These are phyloP conservation scores for Schizosaccharomyces japonicus DNA, from an alignment of 805 yeast species.

Conservation along the genomic window DNA sequence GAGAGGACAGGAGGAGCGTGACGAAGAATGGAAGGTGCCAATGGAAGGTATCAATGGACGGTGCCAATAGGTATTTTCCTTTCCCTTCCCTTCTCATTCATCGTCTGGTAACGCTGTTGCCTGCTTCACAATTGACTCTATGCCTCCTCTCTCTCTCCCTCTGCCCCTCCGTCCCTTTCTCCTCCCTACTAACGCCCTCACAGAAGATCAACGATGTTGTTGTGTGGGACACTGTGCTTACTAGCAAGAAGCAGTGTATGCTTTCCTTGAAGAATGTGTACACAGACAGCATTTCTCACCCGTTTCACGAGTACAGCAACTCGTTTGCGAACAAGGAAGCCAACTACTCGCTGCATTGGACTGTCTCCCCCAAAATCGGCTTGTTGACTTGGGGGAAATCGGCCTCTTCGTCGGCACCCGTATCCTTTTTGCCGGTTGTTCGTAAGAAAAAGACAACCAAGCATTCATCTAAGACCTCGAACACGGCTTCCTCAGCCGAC, in stretches of 20 bases:
- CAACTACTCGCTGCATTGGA: constrained; percentile 55
- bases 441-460: background rate
- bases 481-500: background rate
- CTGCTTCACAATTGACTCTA: too few relatives aligned
- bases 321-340: constrained; percentile 38
- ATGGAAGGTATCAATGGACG: background rate
- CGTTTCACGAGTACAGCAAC: background rate
- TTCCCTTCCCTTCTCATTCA: too few relatives aligned
- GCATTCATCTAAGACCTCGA: background rate
- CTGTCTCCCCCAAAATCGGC: constrained; percentile 79
- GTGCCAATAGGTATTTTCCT: background rate
- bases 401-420: constrained; percentile 3
- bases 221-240: constrained; percentile 48
- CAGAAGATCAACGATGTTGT: constrained; percentile 33
- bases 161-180: constrained; percentile 12
- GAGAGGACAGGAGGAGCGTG: constrained; percentile 13
- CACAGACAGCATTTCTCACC: background rate
- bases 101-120: too few relatives aligned
- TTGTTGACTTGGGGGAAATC: constrained; percentile 29
- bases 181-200: background rate
- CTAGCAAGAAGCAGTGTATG: background rate
- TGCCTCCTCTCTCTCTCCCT: too few relatives aligned
- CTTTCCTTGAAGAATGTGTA: background rate
- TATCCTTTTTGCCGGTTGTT: background rate
- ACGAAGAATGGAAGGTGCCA: background rate